Evolutionary conservation across 2,329 filamentous ascomycete species (phyloP), one percentile per base, ranked within the genome.

Genomic region (Colletotrichum eremochloae): DNA sequence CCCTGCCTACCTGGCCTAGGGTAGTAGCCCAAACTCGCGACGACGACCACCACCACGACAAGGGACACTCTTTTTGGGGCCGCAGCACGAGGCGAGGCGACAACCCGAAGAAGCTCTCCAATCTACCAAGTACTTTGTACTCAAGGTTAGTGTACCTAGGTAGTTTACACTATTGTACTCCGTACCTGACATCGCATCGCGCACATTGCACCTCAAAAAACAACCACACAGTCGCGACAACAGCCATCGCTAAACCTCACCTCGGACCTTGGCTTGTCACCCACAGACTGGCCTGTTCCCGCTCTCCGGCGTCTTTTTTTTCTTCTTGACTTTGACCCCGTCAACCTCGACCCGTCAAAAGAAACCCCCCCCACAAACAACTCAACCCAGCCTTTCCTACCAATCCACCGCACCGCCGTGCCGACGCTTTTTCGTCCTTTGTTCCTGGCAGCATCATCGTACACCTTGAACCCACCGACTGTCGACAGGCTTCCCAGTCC

Each of bases 1-100:
- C 66, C 65, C 66, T 72, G 69, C 66, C 53, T 60, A 60, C 66
- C 65, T 60, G 69, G 69, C 66, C 53, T 60, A 60, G 66, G 33
- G 33, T 64, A 33, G 38, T 53, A 64, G n/a, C 52, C 48, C 66
- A 64, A 24, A 24, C 62, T n/a, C n/a, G 55, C 36, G 36, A 18
- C 48, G 48, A 31, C 60, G 57, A 53, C 64, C 38, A 58, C 56
- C 6, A 53, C 50, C 58, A 61, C 50, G 29, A 33, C 15, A 58
- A 61, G 53, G 60, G 48, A 57, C 38, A 33, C 5, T 53, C 55
- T 53, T 53, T 33, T 53, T 29, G 36, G 40, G 24, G 52, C 31
- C 60, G 40, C 36, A 40, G 62, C 50, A 33, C 38, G 29, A 68
- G 46, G 42, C 66, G 52, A 63, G 38, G 20, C 31, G 50, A 36